Conservation (phyloP, 2,329 filamentous ascomycete species). For the Fusarium circinatum region DNA sequence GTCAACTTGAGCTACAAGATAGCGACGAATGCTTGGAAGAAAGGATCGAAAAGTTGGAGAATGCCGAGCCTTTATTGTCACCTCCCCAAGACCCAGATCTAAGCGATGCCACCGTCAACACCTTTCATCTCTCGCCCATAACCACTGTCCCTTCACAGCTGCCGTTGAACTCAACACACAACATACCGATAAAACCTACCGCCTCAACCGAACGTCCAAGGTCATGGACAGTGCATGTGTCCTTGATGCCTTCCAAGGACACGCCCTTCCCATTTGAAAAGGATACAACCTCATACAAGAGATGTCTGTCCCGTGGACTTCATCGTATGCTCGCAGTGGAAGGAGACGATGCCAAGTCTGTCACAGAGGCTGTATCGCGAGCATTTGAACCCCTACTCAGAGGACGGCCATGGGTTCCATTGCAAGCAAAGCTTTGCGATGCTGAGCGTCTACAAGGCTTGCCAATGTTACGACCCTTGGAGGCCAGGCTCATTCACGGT, state of each 20-base stretch:
- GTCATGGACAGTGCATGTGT: slow-evolving; percentile 69
- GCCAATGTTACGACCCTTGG: slow-evolving; percentile 68
- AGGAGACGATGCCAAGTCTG: slow-evolving; percentile 60
- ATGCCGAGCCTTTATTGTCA: slow-evolving; percentile 34
- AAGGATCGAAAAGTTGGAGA: slow-evolving; percentile 60
- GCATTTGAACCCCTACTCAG: slow-evolving; percentile 62
- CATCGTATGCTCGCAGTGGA: slow-evolving; percentile 66
- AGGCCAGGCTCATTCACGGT: slow-evolving; percentile 53
- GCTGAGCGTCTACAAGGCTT: slow-evolving; percentile 64
- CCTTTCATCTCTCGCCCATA: slow-evolving; percentile 31
- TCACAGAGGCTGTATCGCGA: slow-evolving; percentile 58
- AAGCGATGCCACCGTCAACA: slow-evolving; percentile 9
- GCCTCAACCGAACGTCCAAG: slow-evolving; percentile 39
- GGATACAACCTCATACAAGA: slow-evolving; percentile 69
- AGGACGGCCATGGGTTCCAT: slow-evolving; percentile 64
- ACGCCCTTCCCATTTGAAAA: slow-evolving; percentile 71
- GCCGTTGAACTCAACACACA: slow-evolving; percentile 5
- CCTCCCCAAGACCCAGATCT: slow-evolving; percentile 37
- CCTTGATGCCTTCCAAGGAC: slow-evolving; percentile 63
- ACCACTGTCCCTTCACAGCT: slow-evolving; percentile 8
- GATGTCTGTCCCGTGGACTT: slow-evolving; percentile 68
- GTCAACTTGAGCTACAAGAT: slow-evolving; percentile 62
- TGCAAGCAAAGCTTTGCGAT: slow-evolving; percentile 69
- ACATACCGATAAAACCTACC: slow-evolving; percentile 2
- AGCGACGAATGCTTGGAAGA: slow-evolving; percentile 64